Base-by-base conservation (phyloP, 106 monocot genomes). In the Gastrodia elata region DNA sequence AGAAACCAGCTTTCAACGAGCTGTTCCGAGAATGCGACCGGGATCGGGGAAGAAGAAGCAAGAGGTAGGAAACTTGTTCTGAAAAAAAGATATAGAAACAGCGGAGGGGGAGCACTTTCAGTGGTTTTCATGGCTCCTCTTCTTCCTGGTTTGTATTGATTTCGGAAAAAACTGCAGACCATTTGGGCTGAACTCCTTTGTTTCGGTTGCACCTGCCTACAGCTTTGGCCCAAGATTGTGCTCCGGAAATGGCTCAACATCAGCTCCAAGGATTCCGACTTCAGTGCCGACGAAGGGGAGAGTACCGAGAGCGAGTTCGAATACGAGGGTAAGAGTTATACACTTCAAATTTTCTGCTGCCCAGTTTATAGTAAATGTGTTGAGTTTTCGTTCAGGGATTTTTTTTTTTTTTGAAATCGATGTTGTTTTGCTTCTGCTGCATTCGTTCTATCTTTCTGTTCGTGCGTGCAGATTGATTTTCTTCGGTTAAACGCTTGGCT, bases 211-310 rank as follows among this genome's bases (percentile, higher is more conserved):
- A 30, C 77, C 39, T 77, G 77, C 74, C 71, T 82, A 76, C 79
- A 91, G 94, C 79, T 92, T 38, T 90, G 92, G 96, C 77, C 83
- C 10, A 90, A 86, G 88, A 64, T 85, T n/a, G 82, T 92, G 38
- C 83, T 97, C 32, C 74, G 80, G 55, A 97, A 97, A 74, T 92
- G 92, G 96, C 90, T 97, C 64, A 97, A 97, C 59, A 92, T 92
- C 72, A 84, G 81, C 83, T 76, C 86, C 64, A 79, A 55, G 16
- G 86, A 86, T 13, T 87, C 90, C 11, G 90, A 93, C 46, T 97
- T 90, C 79, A 97, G 89, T 55, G 92, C 96, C 41, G 92, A 97
- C 61, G 95, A 96, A 36, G 83, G 71, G 3, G 81, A 79, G 22
- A 75, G 78, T 65, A 84, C 80, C 18, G 92, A 89, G 48, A 90